A percentile compares a stretch with the other conserved stretches of the same genome.
Evolutionary conservation across 2,329 filamentous ascomycete species (phyloP).

Genomic region (Chrysoporthe austroafricana): DNA sequence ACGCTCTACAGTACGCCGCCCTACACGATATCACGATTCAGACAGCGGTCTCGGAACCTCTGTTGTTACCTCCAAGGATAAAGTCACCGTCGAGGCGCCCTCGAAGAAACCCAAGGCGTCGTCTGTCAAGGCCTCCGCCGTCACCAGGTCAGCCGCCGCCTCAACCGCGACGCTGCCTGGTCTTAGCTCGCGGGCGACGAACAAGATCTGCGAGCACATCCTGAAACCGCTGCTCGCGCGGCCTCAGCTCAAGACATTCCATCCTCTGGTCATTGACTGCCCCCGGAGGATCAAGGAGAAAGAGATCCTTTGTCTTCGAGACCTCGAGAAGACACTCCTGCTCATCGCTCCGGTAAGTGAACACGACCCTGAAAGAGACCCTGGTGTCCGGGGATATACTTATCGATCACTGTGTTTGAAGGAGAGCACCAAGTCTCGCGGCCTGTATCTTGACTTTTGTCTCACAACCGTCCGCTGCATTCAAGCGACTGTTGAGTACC

Average conservation of each 20-base stretch:
- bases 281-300: constrained; percentile 80
- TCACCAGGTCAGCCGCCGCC: constrained; percentile 62
- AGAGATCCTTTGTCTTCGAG: constrained; percentile 87
- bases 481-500: constrained; percentile 83
- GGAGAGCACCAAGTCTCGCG: constrained; percentile 75
- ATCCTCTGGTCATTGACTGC: constrained; percentile 76
- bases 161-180: constrained; percentile 56
- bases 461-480: constrained; percentile 88
- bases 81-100: constrained; percentile 49
- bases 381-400: constrained; percentile 65
- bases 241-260: constrained; percentile 75
- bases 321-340: constrained; percentile 91
- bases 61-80: constrained; percentile 64
- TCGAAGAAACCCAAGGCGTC: constrained; percentile 43
- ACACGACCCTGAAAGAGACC: constrained; percentile 46
- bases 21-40: constrained; percentile 70
- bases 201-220: constrained; percentile 79
- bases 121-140: constrained; percentile 53
- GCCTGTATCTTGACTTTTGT: constrained; percentile 83
- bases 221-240: constrained; percentile 78
- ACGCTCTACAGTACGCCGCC: constrained; percentile 53
- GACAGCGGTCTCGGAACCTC: constrained; percentile 91
- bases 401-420: constrained; percentile 72
- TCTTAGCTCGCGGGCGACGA: constrained; percentile 71
- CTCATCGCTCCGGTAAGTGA: constrained; percentile 92